A percentile compares a stretch with the other conserved stretches of the same genome.
These are phyloP conservation scores for Hymenotorrendiella dingleyae DNA, from an alignment of 2,329 filamentous ascomycete species.

Conservation along the genomic window DNA sequence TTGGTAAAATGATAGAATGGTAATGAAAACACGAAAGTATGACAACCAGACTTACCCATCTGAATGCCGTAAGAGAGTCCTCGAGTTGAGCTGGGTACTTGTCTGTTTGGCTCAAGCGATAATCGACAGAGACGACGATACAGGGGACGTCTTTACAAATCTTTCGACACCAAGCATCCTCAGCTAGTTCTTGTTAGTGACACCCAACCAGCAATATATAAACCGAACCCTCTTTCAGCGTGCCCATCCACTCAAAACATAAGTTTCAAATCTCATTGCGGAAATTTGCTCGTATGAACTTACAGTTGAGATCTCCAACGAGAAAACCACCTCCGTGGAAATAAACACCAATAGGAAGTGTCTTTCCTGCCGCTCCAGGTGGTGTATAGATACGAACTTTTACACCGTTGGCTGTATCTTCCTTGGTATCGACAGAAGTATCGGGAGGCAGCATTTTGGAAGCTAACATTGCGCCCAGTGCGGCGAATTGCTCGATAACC, in stretches of 20 bases:
- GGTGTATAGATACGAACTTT: conserved; percentile 25
- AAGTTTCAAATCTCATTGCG: too few species aligned
- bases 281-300: too few species aligned
- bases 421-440: conserved; percentile 9
- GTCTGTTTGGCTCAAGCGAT: conserved; percentile 22
- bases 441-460: conserved; percentile 16
- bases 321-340: conserved; percentile 34
- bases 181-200: conserved; percentile 12
- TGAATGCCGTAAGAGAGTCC: conserved; percentile 20
- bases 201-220: too few species aligned
- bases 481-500: conserved; percentile 16
- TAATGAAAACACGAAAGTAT: too few species aligned
- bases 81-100: conserved; percentile 28
- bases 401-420: conserved; percentile 14
- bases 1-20: too few species aligned
- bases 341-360: conserved; percentile 32
- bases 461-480: conserved; percentile 7
- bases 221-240: too few species aligned
- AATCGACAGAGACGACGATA: conserved; percentile 32
- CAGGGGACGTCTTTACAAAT: conserved; percentile 28
- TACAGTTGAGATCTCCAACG: conserved; percentile 30
- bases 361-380: conserved; percentile 4
- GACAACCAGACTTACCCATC: conserved; percentile 22
- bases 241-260: too few species aligned
- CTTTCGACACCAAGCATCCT: conserved; percentile 31